These are phyloP conservation scores for Cymbidium sinense DNA, from an alignment of 106 monocot genomes.

Conservation along the genomic window DNA sequence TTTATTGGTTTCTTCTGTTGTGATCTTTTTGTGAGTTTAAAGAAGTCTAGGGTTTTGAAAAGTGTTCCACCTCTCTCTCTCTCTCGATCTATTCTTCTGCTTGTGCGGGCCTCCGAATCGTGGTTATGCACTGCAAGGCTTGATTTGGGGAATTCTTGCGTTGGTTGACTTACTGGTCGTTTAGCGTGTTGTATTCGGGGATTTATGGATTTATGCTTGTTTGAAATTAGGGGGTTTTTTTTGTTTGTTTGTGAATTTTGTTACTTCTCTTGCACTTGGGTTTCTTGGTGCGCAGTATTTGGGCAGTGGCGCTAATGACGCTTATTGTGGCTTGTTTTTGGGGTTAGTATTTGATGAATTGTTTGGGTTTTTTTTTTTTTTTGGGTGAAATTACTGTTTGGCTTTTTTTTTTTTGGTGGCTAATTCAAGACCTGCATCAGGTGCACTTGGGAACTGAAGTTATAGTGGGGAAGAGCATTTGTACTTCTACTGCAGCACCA, in stretches of 20 bases:
- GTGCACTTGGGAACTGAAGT: neutral
- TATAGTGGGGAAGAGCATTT: neutral
- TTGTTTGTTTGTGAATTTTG: neutral
- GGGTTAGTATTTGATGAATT: neutral
- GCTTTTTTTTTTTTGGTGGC: neutral
- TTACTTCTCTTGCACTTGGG: neutral
- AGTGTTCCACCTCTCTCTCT: neutral
- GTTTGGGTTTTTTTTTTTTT: too few relatives aligned
- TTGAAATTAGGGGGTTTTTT: neutral
- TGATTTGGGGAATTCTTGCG: neutral
- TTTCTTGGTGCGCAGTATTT: neutral
- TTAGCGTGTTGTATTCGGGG: neutral
- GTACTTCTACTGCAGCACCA: slow-evolving; percentile 12
- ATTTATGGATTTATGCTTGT: neutral
- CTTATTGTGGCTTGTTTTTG: neutral
- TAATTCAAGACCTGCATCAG: neutral
- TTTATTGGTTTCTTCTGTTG: neutral
- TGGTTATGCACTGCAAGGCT: neutral
- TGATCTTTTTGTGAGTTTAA: neutral
- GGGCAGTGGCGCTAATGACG: neutral
- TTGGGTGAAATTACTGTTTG: neutral
- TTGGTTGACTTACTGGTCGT: neutral
- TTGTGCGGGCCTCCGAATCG: neutral
- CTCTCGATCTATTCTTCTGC: too few relatives aligned
- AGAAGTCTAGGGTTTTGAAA: slow-evolving; percentile 5